These are phyloP conservation scores for Paecilomyces dactylethromorphus DNA, from an alignment of 2,329 filamentous ascomycete species.

Conservation along the genomic window DNA sequence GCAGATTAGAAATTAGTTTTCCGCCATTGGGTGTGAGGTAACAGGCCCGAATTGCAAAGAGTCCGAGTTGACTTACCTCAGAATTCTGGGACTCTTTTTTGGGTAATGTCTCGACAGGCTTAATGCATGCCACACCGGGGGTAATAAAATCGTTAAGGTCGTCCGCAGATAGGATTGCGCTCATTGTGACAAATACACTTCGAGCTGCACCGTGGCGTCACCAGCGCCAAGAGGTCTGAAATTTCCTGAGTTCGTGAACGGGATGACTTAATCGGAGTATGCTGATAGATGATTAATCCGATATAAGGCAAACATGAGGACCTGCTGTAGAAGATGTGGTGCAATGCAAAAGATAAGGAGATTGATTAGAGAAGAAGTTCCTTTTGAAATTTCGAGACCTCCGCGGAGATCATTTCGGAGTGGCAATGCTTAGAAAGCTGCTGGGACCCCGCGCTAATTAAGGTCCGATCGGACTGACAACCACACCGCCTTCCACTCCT, in stretches of 20 bases:
- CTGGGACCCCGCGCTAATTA: background rate
- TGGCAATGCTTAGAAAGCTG: background rate
- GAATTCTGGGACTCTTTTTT: constrained; percentile 45
- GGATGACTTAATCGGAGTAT: background rate
- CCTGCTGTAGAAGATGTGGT: background rate
- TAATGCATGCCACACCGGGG: constrained; percentile 95
- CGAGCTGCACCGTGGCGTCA: background rate
- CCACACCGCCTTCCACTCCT: constrained; percentile 1
- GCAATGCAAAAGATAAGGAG: background rate
- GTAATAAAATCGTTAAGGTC: constrained; percentile 99
- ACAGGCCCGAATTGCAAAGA: background rate
- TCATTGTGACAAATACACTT: constrained; percentile 57
- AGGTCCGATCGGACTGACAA: constrained; percentile 2
- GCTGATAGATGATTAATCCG: background rate
- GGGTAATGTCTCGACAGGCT: constrained; percentile 89
- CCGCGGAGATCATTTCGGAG: background rate
- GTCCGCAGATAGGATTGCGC: constrained; percentile 92
- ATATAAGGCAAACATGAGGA: no score
- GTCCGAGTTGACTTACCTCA: constrained; percentile 30
- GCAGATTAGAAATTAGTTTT: constrained; percentile 13
- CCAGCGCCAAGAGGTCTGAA: background rate
- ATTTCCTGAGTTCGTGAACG: background rate
- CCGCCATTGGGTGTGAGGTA: constrained; percentile 2
- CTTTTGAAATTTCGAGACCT: background rate
- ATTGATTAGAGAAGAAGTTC: background rate